A percentile compares a stretch with the other conserved stretches of the same genome.
Conservation (phyloP, 2,329 filamentous ascomycete species). For the Diaporthe ilicicola region DNA sequence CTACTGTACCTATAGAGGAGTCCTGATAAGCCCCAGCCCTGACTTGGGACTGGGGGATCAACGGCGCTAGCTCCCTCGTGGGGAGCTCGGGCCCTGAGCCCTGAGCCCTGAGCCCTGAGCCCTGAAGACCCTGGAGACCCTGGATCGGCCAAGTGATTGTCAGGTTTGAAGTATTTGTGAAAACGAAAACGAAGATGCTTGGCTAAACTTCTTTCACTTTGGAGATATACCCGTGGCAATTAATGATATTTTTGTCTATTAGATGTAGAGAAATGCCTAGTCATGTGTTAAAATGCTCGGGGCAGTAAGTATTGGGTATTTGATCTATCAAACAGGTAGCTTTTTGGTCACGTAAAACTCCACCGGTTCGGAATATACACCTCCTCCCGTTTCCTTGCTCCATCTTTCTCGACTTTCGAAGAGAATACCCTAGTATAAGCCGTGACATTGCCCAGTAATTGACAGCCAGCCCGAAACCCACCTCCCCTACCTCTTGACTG, state of each 20-base stretch:
- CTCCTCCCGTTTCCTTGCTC: not conserved
- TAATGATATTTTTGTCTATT: not conserved
- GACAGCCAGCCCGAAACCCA: not conserved
- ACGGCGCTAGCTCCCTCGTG: not conserved
- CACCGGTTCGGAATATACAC: not conserved
- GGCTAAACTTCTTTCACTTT: too few relatives aligned
- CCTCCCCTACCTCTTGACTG: conserved; percentile 43
- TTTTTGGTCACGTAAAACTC: not conserved
- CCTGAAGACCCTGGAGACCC: not conserved
- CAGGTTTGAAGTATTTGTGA: not conserved
- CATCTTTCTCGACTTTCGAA: not conserved
- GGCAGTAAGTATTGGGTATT: not conserved
- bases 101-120: too few relatives aligned
- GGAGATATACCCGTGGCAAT: not conserved
- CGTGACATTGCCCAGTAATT: not conserved
- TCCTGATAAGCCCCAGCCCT: not conserved
- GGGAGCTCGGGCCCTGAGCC: conserved; percentile 8
- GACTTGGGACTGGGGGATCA: not conserved
- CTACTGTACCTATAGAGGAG: not conserved
- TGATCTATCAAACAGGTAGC: not conserved
- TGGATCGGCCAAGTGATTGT: not conserved
- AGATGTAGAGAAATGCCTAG: not conserved
- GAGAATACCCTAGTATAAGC: not conserved
- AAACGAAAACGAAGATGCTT: too few relatives aligned
- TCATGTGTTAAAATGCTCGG: too few relatives aligned